Evolutionary conservation across 108 stramenopile species (phyloP).

Genomic region (Chaetoceros tenuissimus): DNA sequence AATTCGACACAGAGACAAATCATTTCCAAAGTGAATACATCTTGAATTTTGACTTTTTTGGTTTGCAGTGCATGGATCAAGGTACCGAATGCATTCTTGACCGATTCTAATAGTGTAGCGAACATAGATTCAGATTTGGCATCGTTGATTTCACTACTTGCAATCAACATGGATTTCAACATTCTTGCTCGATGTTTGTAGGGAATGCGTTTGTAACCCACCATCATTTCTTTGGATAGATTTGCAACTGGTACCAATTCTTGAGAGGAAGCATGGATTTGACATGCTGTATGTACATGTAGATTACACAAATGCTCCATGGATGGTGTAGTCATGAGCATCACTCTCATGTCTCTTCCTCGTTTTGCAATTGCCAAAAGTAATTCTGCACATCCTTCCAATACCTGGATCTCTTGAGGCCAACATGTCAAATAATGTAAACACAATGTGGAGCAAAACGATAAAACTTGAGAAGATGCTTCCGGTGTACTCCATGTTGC

Average conservation of each 20-base stretch:
- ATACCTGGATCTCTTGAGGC: conserved; percentile 76
- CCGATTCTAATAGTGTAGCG: conserved; percentile 47
- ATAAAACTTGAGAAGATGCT: conserved; percentile 41
- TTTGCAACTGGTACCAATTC: conserved; percentile 33
- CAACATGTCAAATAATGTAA: conserved; percentile 74
- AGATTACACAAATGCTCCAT: conserved; percentile 53
- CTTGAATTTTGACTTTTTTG: conserved; percentile 35
- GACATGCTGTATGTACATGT: conserved; percentile 54
- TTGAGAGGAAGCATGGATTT: conserved; percentile 46
- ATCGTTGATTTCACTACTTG: conserved; percentile 52
- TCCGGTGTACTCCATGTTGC: conserved; percentile 49
- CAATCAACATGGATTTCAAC: conserved; percentile 54
- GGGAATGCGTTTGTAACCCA: conserved; percentile 66
- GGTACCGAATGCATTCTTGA: conserved; percentile 50
- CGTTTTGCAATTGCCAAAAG: conserved; percentile 48
- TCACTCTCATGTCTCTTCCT: conserved; percentile 32
- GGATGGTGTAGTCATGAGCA: conserved; percentile 42
- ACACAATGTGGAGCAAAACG: conserved; percentile 58
- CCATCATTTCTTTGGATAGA: conserved; percentile 32
- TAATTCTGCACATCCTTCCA: conserved; percentile 44
- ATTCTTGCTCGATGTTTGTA: conserved; percentile 54
- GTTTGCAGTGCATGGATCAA: conserved; percentile 56
- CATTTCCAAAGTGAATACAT: conserved; percentile 59
- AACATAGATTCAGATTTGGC: conserved; percentile 36
- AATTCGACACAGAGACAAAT: conserved; percentile 64